These are phyloP conservation scores for Lactuca saligna DNA, from an alignment of 129 eudicot species.

Conservation along the genomic window DNA sequence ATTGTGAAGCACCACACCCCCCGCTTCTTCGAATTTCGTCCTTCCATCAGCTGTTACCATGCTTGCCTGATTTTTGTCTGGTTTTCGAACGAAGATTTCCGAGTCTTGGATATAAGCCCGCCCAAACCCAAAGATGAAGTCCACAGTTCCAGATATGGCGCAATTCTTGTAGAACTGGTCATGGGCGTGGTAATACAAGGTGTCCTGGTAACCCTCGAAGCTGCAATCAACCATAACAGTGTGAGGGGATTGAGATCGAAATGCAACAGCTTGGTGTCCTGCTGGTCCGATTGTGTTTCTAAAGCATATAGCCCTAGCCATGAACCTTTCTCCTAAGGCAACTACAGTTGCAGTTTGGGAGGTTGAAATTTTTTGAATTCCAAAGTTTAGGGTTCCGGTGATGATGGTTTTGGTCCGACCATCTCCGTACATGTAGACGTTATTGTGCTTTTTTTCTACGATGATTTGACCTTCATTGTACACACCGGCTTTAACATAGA, in stretches of 20 bases:
- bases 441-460: constrained; percentile 34
- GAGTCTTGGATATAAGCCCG: constrained; percentile 56
- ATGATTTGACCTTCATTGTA: constrained; percentile 51
- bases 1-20: constrained; percentile 58
- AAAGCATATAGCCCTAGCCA: constrained; percentile 49
- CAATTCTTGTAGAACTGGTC: constrained; percentile 60
- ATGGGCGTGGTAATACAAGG: constrained; percentile 53
- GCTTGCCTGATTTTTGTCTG: constrained; percentile 37
- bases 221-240: constrained; percentile 59
- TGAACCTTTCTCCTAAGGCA: constrained; percentile 44
- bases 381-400: constrained; percentile 45
- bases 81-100: constrained; percentile 42
- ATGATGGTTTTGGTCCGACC: constrained; percentile 58
- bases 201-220: constrained; percentile 67
- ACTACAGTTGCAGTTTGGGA: constrained; percentile 45
- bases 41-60: constrained; percentile 69
- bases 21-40: constrained; percentile 24
- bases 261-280: constrained; percentile 79
- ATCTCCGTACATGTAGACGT: constrained; percentile 68
- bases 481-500: constrained; percentile 60
- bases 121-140: constrained; percentile 63
- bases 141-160: constrained; percentile 54
- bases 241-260: constrained; percentile 43
- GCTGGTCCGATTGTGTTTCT: constrained; percentile 57
- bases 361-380: constrained; percentile 24